phyloP scores from a whole-genome alignment of 2,329 filamentous ascomycete genomes.

The Colletotrichum tofieldiae region DNA sequence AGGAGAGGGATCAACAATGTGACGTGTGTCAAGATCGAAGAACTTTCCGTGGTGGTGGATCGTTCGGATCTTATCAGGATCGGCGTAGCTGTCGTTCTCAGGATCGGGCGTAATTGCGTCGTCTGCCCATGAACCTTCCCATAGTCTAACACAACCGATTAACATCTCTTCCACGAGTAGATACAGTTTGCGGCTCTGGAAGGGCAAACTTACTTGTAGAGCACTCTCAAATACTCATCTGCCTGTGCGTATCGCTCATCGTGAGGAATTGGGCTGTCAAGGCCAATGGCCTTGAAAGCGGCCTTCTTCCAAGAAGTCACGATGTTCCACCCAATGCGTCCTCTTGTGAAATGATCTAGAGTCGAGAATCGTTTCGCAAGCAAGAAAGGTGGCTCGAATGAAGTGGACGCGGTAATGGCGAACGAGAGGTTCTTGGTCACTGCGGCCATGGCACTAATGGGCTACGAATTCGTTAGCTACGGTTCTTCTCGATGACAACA shows the following conservation, averaged over 20 bases:
- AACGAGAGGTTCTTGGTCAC: constrained; percentile 76
- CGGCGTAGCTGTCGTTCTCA: constrained; percentile 69
- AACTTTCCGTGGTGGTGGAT: constrained; percentile 66
- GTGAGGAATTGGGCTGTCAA: constrained; percentile 71
- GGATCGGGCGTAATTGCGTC: constrained; percentile 70
- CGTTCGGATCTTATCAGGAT: constrained; percentile 71
- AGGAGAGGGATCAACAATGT: constrained; percentile 69
- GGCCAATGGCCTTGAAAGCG: constrained; percentile 74
- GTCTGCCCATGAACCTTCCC: constrained; percentile 71
- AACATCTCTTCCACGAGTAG: constrained; percentile 26
- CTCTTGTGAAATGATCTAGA: constrained; percentile 73
- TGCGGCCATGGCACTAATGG: constrained; percentile 77
- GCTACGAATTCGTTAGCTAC: constrained; percentile 52
- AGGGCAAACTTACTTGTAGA: constrained; percentile 68
- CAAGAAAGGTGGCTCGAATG: constrained; percentile 74
- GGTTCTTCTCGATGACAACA: not conserved
- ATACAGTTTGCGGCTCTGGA: too few relatives aligned
- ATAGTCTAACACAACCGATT: constrained; percentile 55
- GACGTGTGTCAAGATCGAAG: constrained; percentile 51
- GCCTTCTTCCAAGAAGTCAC: constrained; percentile 73
- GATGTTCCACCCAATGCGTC: constrained; percentile 77
- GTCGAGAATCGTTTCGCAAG: constrained; percentile 75
- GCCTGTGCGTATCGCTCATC: constrained; percentile 74
- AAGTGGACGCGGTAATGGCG: constrained; percentile 75
- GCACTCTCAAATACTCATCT: constrained; percentile 73